These are phyloP conservation scores for Mortierella sp. DNA, from an alignment of 371 early-diverging fungal species.

Conservation along the genomic window DNA sequence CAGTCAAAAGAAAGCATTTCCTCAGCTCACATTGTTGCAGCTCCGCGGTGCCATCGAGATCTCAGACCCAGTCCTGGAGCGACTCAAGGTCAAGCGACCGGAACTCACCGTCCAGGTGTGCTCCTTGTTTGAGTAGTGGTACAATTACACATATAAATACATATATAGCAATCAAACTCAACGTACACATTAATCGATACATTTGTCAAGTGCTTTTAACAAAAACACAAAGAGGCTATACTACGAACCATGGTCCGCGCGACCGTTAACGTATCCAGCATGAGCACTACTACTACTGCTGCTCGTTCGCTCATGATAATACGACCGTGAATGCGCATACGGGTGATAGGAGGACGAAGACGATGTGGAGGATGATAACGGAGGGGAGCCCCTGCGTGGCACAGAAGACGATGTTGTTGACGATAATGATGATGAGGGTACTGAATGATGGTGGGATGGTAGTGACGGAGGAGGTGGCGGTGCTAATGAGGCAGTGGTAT, in stretches of 20 bases:
- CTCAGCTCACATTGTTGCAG: slow-evolving; percentile 17
- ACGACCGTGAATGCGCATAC: slow-evolving; percentile 13
- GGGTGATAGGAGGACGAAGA: slow-evolving; percentile 1
- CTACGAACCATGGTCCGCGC: slow-evolving; percentile 4
- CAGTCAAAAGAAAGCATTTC: slow-evolving; percentile 19
- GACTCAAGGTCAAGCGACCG: slow-evolving; percentile 7
- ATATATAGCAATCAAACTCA: too few species aligned
- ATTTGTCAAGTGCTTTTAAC: too few species aligned
- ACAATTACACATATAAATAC: too few species aligned
- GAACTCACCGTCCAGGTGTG: slow-evolving; percentile 30
- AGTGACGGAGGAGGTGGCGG: slow-evolving; percentile 3
- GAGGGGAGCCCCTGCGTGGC: background rate
- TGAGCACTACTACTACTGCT: slow-evolving; percentile 8
- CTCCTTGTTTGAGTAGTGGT: slow-evolving; percentile 33
- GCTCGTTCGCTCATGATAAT: slow-evolving; percentile 21
- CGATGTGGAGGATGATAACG: background rate
- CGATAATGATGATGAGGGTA: background rate
- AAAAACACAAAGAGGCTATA: background rate
- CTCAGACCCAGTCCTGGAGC: slow-evolving; percentile 5
- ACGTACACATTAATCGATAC: too few species aligned
- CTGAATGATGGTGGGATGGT: slow-evolving; percentile 3
- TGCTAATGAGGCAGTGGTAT: background rate
- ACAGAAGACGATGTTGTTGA: background rate
- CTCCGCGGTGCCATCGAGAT: slow-evolving; percentile 37
- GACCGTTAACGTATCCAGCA: slow-evolving; percentile 8